Base-by-base conservation (phyloP, 2,329 filamentous ascomycete species). In the Lecanicillium sp. region DNA sequence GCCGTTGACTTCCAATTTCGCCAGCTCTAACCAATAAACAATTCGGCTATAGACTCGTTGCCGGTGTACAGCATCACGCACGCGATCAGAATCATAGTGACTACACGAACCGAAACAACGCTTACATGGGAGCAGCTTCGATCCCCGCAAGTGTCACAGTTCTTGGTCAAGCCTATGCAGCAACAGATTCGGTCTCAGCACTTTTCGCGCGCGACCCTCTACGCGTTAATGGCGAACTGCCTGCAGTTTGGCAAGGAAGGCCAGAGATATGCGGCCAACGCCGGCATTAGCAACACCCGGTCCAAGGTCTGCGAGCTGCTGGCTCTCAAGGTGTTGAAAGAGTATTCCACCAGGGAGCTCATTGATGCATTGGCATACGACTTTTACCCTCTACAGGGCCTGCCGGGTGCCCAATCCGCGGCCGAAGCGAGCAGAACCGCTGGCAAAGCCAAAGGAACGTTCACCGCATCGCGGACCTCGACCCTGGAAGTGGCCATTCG, bases 321-420 rank as follows among this genome's bases (percentile, higher is more conserved):
- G 33, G 87, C 89, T 12, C 86, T 96, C 59, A 87, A 94, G 58
- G 59, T 96, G 45, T 67, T 97, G 47, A 90, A 87, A 63, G 90
- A 97, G 56, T 95, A 89, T 62, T 81, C 77, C 15, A 94, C 87
- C 1, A 72, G 88, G 42, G 89, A 96, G 61, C 72, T 97, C 49
- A 94, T 96, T 49, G 90, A 97, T 65, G 88, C 87, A 4, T 69
- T 97, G 29, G 94, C 87, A 18, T 96, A 96, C 61, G 90, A 96
- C 58, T 96, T 95, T 58, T 87, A 92, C 57, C 90, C 90, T 1
- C 71, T 96, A 1, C 88, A 95, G 58, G 90, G 89, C 8, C 70
- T 92, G 29, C 69, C 78, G 3, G 70, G 66, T 22, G 49, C 54
- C 2, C 69, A 52, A 53, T 62, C 52, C 38, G 59, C 65, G 7